Evolutionary conservation across 129 eudicot species (phyloP).

Genomic region (Ambrosia trifida): DNA sequence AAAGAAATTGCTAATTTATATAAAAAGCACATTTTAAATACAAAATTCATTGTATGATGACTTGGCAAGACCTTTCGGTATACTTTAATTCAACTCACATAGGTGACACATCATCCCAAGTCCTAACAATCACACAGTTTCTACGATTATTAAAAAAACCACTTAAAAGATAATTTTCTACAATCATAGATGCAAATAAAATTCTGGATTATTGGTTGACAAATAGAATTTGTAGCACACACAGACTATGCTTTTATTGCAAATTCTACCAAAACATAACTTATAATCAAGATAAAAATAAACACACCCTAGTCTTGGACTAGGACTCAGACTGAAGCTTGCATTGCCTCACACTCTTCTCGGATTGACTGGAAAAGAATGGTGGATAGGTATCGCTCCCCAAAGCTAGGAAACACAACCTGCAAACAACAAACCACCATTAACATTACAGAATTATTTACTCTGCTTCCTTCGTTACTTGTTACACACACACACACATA

Average conservation of each 20-base stretch:
- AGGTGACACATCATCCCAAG: too few species aligned
- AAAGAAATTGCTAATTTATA: too few species aligned
- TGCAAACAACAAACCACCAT: conserved; percentile 44
- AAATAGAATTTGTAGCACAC: not conserved
- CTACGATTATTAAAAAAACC: too few species aligned
- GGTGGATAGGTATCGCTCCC: conserved; percentile 73
- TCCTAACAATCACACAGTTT: too few species aligned
- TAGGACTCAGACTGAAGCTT: conserved; percentile 31
- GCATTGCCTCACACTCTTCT: conserved; percentile 70
- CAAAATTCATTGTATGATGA: too few species aligned
- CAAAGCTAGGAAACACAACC: conserved; percentile 86
- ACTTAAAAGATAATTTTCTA: not conserved
- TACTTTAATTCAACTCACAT: too few species aligned
- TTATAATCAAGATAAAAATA: not conserved
- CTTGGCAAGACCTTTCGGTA: too few species aligned
- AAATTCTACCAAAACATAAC: conserved; percentile 15
- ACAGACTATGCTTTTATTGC: conserved; percentile 23
- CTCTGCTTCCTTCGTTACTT: not conserved
- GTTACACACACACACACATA: not conserved
- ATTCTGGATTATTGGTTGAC: not conserved
- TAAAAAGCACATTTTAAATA: too few species aligned
- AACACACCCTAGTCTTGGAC: not conserved
- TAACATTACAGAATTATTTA: not conserved
- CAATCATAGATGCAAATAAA: not conserved
- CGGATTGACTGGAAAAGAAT: conserved; percentile 71